A percentile compares a stretch with the other conserved stretches of the same genome.
Conservation (phyloP, 1,284 basidiomycete genomes). For the Cryptococcus sp. region DNA sequence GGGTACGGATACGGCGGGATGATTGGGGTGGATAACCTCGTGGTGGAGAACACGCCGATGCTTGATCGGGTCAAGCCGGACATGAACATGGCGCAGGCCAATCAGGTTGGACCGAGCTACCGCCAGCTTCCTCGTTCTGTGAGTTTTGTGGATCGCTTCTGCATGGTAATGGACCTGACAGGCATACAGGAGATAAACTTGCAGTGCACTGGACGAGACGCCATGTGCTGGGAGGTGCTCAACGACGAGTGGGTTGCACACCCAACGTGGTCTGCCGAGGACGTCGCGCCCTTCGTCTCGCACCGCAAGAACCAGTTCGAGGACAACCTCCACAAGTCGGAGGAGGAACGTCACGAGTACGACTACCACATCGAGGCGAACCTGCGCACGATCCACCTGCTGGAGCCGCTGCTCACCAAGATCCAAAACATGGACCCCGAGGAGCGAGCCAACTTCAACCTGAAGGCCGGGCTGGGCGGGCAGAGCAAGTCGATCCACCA, state of each 20-base stretch:
- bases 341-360: slow-evolving; percentile 98
- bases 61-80: slow-evolving; percentile 60
- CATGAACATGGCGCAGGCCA: slow-evolving; percentile 45
- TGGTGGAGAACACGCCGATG: slow-evolving; percentile 58
- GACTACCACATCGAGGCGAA: slow-evolving; percentile 95
- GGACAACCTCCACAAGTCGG: slow-evolving; percentile 91
- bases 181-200: slow-evolving; percentile 71
- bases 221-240: slow-evolving; percentile 92
- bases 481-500: slow-evolving; percentile 86
- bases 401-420: slow-evolving; percentile 83
- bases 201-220: slow-evolving; percentile 90
- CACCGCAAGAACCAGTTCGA: slow-evolving; percentile 98
- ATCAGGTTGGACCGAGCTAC: slow-evolving; percentile 79
- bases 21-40: slow-evolving; percentile 52
- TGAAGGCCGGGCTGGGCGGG: slow-evolving; percentile 86
- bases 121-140: slow-evolving; percentile 81
- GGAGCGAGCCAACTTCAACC: slow-evolving; percentile 76
- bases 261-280: slow-evolving; percentile 93
- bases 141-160: slow-evolving; percentile 51
- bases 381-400: slow-evolving; percentile 81
- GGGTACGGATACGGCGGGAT: slow-evolving; percentile 49
- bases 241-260: slow-evolving; percentile 97
- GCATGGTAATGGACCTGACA: background rate
- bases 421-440: slow-evolving; percentile 88
- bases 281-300: slow-evolving; percentile 87